Base-by-base conservation (phyloP, 1,284 basidiomycete genomes). In the Rhodotorula sp. region DNA sequence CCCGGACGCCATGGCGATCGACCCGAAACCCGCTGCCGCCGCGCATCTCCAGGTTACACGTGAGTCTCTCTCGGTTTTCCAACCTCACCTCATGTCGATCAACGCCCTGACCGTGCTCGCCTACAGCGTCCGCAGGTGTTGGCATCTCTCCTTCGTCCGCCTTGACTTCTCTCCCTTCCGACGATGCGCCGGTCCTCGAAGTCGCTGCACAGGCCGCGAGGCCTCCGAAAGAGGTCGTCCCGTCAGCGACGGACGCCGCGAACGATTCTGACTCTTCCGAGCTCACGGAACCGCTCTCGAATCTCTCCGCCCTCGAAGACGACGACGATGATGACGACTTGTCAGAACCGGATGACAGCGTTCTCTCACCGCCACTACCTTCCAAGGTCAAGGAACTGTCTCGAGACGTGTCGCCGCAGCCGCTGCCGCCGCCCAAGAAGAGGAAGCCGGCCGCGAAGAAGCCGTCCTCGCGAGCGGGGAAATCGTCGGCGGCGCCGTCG, bases 271-370 rank as follows among this genome's bases (percentile, higher is more conserved):
- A 74, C 59, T 76, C 75, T 45, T 76, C 74, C 7, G 77, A 78
- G 26, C 65, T 78, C 10, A 78, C 77, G 19, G 77, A 78, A 56
- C 77, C 77, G 45, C 62, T 78, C 21, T 74, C 77, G 62, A 64
- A 74, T 52, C 68, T 67, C 15, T 67, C 68, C 5, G 68, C 70
- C 4, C 50, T 59, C 21, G 71, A 71, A 26, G 66, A 68, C 52
- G 65, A 66, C 21, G 43, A n/a, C n/a, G 54, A 52, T 5, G 62
- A 68, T 23, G 66, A 65, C 58, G 71, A 70, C 52, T 45, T 56
- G 19, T 67, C 60, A 3, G 66, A 67, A 5, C 60, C 55, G 21
- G 52, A 62, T 48, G 55, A 52, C 55, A 58, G 50, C 23, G 59
- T 55, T 0, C 54, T 60, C 1, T 19, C 56, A 34, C 62, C 43